Evolutionary conservation across 768 basidiomycete species (phyloP).

Genomic region (Kwoniella bestiolae): DNA sequence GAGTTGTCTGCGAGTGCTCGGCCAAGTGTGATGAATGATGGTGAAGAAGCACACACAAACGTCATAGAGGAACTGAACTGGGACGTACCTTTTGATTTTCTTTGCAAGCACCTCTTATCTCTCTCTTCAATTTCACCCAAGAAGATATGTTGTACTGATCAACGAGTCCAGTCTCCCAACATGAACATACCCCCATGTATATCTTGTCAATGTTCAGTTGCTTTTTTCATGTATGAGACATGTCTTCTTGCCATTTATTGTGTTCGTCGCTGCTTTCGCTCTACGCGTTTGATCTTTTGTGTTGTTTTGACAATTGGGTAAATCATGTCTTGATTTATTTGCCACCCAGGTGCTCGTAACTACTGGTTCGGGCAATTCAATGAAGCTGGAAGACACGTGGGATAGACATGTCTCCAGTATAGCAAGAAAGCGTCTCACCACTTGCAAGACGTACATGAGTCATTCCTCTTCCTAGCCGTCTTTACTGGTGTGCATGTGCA

Average conservation of each 20-base stretch:
- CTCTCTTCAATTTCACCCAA: too few species aligned
- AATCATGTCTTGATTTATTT: neutral
- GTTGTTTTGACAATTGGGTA: conserved; percentile 14
- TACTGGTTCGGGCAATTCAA: neutral
- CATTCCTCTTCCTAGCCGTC: too few species aligned
- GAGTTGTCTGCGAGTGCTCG: too few species aligned
- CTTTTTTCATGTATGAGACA: neutral
- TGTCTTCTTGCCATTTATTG: neutral
- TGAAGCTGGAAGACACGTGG: too few species aligned
- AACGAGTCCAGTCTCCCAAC: neutral
- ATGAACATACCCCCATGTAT: neutral
- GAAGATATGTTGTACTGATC: too few species aligned
- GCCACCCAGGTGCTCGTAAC: neutral
- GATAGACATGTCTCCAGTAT: neutral
- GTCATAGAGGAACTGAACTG: neutral
- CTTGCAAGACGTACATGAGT: too few species aligned
- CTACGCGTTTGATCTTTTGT: conserved; percentile 3
- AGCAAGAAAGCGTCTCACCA: too few species aligned
- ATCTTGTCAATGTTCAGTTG: neutral
- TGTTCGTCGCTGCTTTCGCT: neutral
- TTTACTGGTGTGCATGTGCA: too few species aligned
- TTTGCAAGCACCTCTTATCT: neutral
- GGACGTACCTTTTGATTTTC: neutral
- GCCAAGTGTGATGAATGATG: too few species aligned
- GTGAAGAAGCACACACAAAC: neutral